Conservation (phyloP, 2,329 filamentous ascomycete genomes). For the Clarireedia sp. region DNA sequence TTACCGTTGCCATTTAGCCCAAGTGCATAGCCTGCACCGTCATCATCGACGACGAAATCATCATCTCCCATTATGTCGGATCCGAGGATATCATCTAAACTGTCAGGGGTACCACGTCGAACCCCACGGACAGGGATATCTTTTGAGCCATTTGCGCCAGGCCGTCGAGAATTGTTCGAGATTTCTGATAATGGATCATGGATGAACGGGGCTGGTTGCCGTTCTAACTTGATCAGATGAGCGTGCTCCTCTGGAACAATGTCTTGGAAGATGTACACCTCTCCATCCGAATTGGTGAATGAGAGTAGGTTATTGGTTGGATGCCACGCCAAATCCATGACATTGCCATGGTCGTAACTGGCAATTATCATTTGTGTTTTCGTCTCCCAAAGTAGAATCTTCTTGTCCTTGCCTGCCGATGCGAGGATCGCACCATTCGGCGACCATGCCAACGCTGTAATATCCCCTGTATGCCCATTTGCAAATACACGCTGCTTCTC, state of each 20-base stretch:
- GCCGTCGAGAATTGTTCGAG: conserved; percentile 54
- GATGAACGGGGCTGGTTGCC: conserved; percentile 76
- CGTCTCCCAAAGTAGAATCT: conserved; percentile 78
- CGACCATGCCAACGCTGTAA: conserved; percentile 87
- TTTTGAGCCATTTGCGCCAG: conserved; percentile 46
- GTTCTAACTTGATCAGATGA: conserved; percentile 46
- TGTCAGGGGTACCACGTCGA: conserved; percentile 61
- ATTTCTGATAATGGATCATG: conserved; percentile 69
- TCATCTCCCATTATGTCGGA: conserved; percentile 45
- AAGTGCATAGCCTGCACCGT: conserved; percentile 80
- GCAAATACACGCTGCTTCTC: conserved; percentile 74
- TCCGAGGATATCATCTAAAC: conserved; percentile 74
- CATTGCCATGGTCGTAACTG: conserved; percentile 71
- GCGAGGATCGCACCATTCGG: conserved; percentile 86
- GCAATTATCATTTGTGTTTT: conserved; percentile 77
- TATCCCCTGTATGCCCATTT: conserved; percentile 71
- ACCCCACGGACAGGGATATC: conserved; percentile 42
- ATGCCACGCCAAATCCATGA: conserved; percentile 86
- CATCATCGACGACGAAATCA: conserved; percentile 90
- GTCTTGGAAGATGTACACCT: conserved; percentile 81
- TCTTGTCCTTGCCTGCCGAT: conserved; percentile 59
- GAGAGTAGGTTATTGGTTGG: conserved; percentile 80
- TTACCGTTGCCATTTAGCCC: conserved; percentile 56
- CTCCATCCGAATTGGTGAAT: conserved; percentile 87
- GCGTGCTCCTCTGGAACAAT: conserved; percentile 53